Evolutionary conservation across 2,329 filamentous ascomycete species (phyloP), one percentile per base, ranked within the genome.

Genomic region (Zopfia rhizophila): DNA sequence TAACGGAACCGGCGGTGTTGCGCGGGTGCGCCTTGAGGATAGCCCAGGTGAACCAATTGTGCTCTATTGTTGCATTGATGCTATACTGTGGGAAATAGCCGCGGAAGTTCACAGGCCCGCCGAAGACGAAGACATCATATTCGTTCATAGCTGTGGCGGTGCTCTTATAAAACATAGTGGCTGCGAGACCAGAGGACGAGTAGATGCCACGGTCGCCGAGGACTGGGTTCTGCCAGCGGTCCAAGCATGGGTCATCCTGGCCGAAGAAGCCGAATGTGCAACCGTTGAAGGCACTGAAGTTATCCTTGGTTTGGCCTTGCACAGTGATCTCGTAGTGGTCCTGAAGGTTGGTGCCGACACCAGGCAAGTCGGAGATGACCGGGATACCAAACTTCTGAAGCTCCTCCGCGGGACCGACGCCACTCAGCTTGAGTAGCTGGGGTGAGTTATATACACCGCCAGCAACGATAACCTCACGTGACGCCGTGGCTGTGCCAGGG

Each of bases 301-400:
- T 68, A 33, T 56, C 61, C 19, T 59, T 53, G 12, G 70, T 61
- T 36, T 76, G 70, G 48, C 79, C 79, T 1, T 79, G 76, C 7
- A 84, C 75, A 28, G 55, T 53, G 47, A 63, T 67, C 53, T 80
- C 80, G 38, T 81, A 81, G 47, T 86, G 84, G 61, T 89, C 86
- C 38, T 85, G 77, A 3, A 89, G 74, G 68, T 88, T 85, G 49
- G 79, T 81, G 2, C 85, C 86, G 1, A 89, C 84, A 36, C 85
- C 82, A 1, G 81, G 79, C 0, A 84, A 80, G 53, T 87, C 76
- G 3, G 77, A 72, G n/a, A 85, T 55, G 2, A 81, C 70, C 2
- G 75, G 62, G 51, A 88, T 87, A 11, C 74, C 68, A 58, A 82
- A 78, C 38, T 74, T 72, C 16, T 75, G 48, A 10, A 88, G 77